Percentiles rank a stretch among this genome's conserved stretches.
Conservation (phyloP, 208 protist species). For the Novymonas esmeraldas region DNA sequence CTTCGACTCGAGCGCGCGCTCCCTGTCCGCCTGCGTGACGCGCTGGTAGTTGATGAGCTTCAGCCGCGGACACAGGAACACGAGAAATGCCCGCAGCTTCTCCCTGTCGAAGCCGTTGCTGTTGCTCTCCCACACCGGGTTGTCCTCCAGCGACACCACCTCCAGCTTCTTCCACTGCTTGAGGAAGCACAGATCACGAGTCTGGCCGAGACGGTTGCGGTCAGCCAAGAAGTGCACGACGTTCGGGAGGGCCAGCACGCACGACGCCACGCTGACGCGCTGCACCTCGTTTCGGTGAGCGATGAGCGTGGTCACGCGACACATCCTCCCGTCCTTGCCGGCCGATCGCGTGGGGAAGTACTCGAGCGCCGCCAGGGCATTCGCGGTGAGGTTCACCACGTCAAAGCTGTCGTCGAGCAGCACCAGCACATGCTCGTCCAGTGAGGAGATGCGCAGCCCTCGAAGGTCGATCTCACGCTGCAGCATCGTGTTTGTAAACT, state of each 20-base stretch:
- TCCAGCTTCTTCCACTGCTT: constrained; percentile 74
- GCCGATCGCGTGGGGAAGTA: constrained; percentile 60
- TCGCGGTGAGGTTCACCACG: constrained; percentile 83
- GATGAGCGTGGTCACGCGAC: constrained; percentile 72
- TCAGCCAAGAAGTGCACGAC: constrained; percentile 79
- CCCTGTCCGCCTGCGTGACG: constrained; percentile 63
- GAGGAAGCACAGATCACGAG: constrained; percentile 72
- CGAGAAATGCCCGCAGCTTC: constrained; percentile 77
- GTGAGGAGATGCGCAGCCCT: constrained; percentile 70
- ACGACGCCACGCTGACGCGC: constrained; percentile 76
- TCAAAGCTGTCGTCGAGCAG: constrained; percentile 83
- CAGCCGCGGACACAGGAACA: constrained; percentile 80
- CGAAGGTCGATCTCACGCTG: constrained; percentile 89
- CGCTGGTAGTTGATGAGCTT: constrained; percentile 87
- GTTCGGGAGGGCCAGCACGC: constrained; percentile 70
- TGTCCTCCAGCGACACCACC: constrained; percentile 71
- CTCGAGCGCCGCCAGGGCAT: constrained; percentile 73
- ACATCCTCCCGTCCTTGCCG: constrained; percentile 40
- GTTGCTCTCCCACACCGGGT: constrained; percentile 68
- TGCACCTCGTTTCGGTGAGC: constrained; percentile 81
- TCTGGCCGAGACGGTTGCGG: constrained; percentile 57
- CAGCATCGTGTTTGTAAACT: constrained; percentile 85
- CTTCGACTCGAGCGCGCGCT: constrained; percentile 21
- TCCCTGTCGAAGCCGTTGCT: constrained; percentile 31
- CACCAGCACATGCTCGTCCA: constrained; percentile 75